phyloP scores from a whole-genome alignment of 768 basidiomycete species.

The Phlegmacium glaucopus region DNA sequence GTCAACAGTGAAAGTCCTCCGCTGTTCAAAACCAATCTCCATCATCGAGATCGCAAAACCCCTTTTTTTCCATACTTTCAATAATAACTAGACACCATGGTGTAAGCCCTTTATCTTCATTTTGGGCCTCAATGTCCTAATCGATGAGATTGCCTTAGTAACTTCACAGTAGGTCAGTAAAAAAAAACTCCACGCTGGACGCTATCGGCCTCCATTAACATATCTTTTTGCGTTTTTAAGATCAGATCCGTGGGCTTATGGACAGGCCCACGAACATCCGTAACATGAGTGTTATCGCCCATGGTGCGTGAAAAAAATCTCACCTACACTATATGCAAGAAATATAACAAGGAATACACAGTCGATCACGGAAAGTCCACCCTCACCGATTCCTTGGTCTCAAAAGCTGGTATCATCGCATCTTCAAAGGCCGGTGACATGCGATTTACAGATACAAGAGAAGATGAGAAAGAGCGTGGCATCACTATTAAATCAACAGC shows the following conservation, averaged over 20 bases:
- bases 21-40: constrained; percentile 32
- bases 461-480: constrained; percentile 99
- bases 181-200: not conserved
- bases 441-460: constrained; percentile 96
- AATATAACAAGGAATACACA: constrained; percentile 25
- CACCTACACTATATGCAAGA: constrained; percentile 4
- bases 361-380: constrained; percentile 99
- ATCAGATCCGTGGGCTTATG: constrained; percentile 87
- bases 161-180: constrained; percentile 82
- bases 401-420: constrained; percentile 99
- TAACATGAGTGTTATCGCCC: constrained; percentile 93
- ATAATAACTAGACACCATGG: constrained; percentile 66
- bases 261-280: constrained; percentile 89
- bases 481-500: constrained; percentile 99
- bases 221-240: constrained; percentile 33
- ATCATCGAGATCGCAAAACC: constrained; percentile 23
- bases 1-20: constrained; percentile 33
- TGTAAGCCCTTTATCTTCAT: constrained; percentile 51
- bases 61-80: constrained; percentile 18
- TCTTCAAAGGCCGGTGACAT: constrained; percentile 90
- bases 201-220: not conserved
- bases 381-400: constrained; percentile 96
- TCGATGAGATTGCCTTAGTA: constrained; percentile 44
- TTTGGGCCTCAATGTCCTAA: constrained; percentile 24
- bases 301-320: constrained; percentile 51